Conservation (phyloP, 768 basidiomycete species). For the Suillus clintonianus region DNA sequence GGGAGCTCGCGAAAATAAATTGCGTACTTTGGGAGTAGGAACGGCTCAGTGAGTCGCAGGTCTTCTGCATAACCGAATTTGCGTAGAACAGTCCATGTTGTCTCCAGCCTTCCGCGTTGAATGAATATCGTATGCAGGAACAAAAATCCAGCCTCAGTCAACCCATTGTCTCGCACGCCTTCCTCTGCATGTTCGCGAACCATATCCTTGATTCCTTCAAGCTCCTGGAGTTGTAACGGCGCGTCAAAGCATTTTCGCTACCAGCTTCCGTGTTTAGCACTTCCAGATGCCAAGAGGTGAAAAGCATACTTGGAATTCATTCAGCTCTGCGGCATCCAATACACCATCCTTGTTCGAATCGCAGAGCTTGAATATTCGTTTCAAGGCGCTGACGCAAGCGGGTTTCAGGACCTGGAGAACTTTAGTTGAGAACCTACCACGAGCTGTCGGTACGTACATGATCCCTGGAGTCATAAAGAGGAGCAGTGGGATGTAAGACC, state of each 20-base stretch:
- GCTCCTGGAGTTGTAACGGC: constrained; percentile 87
- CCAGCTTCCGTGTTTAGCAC: constrained; percentile 8
- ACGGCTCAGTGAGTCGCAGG: constrained; percentile 82
- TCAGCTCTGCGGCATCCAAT: constrained; percentile 86
- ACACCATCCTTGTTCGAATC: constrained; percentile 94
- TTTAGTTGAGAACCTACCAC: constrained; percentile 12
- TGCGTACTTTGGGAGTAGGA: constrained; percentile 84
- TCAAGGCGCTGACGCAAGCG: constrained; percentile 83
- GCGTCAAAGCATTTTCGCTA: constrained; percentile 95
- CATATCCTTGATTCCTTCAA: constrained; percentile 95
- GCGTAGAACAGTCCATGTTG: constrained; percentile 95
- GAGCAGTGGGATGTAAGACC: constrained; percentile 94
- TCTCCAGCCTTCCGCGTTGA: constrained; percentile 91
- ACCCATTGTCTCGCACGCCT: constrained; percentile 73
- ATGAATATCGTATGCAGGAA: constrained; percentile 97
- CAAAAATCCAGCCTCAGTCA: constrained; percentile 92
- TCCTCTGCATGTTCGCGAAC: constrained; percentile 78
- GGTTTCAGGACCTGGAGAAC: constrained; percentile 81
- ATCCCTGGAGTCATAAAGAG: constrained; percentile 93
- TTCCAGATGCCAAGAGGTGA: neutral
- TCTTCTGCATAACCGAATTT: constrained; percentile 98
- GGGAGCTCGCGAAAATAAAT: constrained; percentile 1
- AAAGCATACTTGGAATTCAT: constrained; percentile 87
- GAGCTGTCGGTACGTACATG: constrained; percentile 59
- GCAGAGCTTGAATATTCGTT: constrained; percentile 95